Conservation (phyloP, 768 basidiomycete genomes). For the Podaxis carcinomalis region DNA sequence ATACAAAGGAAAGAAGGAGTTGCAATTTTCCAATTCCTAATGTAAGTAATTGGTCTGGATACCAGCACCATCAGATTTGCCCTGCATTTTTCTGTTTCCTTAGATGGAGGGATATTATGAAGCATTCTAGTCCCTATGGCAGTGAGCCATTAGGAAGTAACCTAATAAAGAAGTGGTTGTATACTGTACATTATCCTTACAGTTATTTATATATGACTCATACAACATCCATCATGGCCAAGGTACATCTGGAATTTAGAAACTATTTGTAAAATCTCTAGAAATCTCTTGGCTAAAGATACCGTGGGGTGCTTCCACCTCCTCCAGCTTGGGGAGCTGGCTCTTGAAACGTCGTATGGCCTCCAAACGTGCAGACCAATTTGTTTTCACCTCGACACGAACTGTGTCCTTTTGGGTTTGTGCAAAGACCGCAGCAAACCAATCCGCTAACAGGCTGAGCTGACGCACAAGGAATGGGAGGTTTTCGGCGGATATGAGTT, state of each 20-base stretch:
- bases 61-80: too few relatives aligned
- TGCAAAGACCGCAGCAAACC: conserved; percentile 84
- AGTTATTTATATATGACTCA: too few relatives aligned
- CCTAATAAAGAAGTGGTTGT: too few relatives aligned
- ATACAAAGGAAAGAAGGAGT: too few relatives aligned
- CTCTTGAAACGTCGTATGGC: conserved; percentile 69
- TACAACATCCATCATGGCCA: background rate
- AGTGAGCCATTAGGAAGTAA: too few relatives aligned
- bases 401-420: conserved; percentile 67
- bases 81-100: too few relatives aligned
- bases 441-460: conserved; percentile 81
- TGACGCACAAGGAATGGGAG: conserved; percentile 88
- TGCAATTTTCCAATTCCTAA: too few relatives aligned
- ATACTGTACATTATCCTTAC: too few relatives aligned
- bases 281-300: conserved; percentile 49
- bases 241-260: conserved; percentile 24
- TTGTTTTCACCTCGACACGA: conserved; percentile 78
- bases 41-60: too few relatives aligned
- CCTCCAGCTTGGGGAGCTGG: conserved; percentile 28
- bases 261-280: conserved; percentile 56
- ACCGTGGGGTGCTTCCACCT: conserved; percentile 25
- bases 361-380: conserved; percentile 81
- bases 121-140: too few relatives aligned
- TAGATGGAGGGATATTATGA: too few relatives aligned
- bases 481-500: conserved; percentile 86